Evolutionary conservation across 768 basidiomycete species (phyloP).

Genomic region (Lactarius trivialis): DNA sequence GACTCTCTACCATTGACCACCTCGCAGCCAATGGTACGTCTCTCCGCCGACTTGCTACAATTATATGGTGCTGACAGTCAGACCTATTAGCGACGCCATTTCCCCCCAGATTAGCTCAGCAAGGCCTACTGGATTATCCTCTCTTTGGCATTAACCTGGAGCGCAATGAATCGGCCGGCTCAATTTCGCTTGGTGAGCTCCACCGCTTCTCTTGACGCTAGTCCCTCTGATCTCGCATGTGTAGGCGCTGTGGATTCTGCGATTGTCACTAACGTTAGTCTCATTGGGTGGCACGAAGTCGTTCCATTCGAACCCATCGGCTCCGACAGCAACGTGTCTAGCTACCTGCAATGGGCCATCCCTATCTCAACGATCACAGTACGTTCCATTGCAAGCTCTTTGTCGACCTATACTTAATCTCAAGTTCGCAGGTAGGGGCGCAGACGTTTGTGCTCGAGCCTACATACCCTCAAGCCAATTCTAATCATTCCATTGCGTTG

Average conservation of each 20-base stretch:
- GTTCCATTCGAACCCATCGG: conserved; percentile 65
- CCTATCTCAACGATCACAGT: conserved; percentile 52
- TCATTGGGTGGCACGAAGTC: conserved; percentile 69
- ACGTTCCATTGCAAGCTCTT: conserved; percentile 21
- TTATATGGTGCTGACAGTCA: conserved; percentile 1
- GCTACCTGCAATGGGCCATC: conserved; percentile 74
- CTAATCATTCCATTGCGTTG: conserved; percentile 56
- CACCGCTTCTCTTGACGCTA: neutral
- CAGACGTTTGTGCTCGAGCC: conserved; percentile 44
- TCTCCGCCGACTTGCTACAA: neutral
- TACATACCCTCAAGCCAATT: conserved; percentile 53
- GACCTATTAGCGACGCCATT: conserved; percentile 54
- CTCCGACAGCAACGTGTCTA: conserved; percentile 50
- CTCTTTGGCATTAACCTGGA: conserved; percentile 68
- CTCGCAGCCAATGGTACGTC: conserved; percentile 44
- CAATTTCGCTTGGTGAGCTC: conserved; percentile 53
- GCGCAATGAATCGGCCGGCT: conserved; percentile 47
- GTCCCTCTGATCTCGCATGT: conserved; percentile 2
- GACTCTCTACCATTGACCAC: conserved; percentile 54
- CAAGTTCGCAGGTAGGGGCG: neutral
- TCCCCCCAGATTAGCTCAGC: conserved; percentile 52
- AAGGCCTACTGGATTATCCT: conserved; percentile 64
- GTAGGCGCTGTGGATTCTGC: conserved; percentile 71
- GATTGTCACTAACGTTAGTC: conserved; percentile 51
- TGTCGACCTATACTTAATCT: neutral